Conservation (phyloP, 2,329 filamentous ascomycete genomes). For the Rutstroemia sydowiana region DNA sequence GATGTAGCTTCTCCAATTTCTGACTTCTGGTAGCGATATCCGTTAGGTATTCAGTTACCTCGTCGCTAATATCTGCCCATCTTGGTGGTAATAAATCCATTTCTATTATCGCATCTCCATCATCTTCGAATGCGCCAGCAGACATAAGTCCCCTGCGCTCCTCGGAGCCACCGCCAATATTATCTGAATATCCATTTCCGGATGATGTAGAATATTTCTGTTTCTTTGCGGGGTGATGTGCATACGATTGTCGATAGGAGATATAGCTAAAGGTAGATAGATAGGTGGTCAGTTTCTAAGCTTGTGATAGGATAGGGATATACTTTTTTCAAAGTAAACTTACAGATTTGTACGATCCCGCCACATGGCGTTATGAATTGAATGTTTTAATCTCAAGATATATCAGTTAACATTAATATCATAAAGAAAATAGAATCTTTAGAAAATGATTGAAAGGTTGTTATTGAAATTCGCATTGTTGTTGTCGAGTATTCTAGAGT, state of each 20-base stretch:
- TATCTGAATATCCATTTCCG: slow-evolving; percentile 52
- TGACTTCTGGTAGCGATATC: slow-evolving; percentile 78
- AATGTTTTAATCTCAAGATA: slow-evolving; percentile 8
- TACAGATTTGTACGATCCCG: slow-evolving; percentile 98
- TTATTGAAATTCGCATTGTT: slow-evolving; percentile 8
- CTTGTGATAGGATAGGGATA: neutral
- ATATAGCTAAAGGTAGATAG: slow-evolving; percentile 61
- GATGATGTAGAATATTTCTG: slow-evolving; percentile 49
- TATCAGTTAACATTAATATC: slow-evolving; percentile 1
- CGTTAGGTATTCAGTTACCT: slow-evolving; percentile 75
- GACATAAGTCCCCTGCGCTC: slow-evolving; percentile 81
- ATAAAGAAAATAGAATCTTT: slow-evolving; percentile 1
- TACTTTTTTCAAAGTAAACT: slow-evolving; percentile 29
- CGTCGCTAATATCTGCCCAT: slow-evolving; percentile 93
- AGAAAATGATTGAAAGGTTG: neutral
- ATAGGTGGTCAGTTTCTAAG: slow-evolving; percentile 24
- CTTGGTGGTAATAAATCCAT: slow-evolving; percentile 94
- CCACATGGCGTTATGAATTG: slow-evolving; percentile 67
- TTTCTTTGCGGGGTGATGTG: slow-evolving; percentile 87
- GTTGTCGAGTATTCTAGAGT: neutral
- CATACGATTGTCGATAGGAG: slow-evolving; percentile 97
- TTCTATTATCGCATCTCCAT: slow-evolving; percentile 93
- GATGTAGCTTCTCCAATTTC: slow-evolving; percentile 83
- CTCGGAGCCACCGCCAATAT: slow-evolving; percentile 46
- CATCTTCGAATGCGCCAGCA: slow-evolving; percentile 67